Conservation (phyloP, 768 basidiomycete species). For the Suillus luteus region DNA sequence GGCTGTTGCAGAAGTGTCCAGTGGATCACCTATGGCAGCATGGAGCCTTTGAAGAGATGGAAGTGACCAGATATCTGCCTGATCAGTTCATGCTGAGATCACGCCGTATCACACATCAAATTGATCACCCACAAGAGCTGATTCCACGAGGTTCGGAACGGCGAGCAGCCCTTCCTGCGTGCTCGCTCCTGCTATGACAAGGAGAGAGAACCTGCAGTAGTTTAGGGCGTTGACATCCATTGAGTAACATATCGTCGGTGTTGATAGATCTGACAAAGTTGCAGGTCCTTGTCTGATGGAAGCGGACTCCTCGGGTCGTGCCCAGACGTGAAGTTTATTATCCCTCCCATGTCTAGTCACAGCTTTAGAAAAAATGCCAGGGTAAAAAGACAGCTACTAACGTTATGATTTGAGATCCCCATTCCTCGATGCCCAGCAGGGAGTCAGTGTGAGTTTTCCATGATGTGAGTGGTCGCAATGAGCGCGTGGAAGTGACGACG, state of each 20-base stretch:
- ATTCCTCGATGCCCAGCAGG: constrained; percentile 79
- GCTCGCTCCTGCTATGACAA: constrained; percentile 31
- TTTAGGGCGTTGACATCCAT: constrained; percentile 93
- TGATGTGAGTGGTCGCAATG: constrained; percentile 67
- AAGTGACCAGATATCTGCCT: constrained; percentile 90
- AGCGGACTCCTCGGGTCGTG: constrained; percentile 48
- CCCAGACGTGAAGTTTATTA: constrained; percentile 83
- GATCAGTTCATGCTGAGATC: constrained; percentile 6
- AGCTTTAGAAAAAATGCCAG: not conserved
- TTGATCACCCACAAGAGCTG: constrained; percentile 59
- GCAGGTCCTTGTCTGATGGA: constrained; percentile 57
- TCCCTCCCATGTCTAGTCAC: constrained; percentile 74
- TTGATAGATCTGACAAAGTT: constrained; percentile 46
- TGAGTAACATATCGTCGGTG: constrained; percentile 59
- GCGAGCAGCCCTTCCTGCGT: constrained; percentile 58
- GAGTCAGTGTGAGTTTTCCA: constrained; percentile 84
- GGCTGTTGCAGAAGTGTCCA: constrained; percentile 27
- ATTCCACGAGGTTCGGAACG: constrained; percentile 87
- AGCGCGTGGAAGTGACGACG: constrained; percentile 71
- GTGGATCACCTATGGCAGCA: constrained; percentile 76
- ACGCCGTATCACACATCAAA: not conserved
- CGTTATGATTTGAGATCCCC: constrained; percentile 65
- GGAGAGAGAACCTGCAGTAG: constrained; percentile 86
- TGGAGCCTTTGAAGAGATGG: constrained; percentile 72
- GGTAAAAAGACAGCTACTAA: not conserved